A percentile compares a stretch with the other conserved stretches of the same genome.
These are phyloP conservation scores for Pascua sp. DNA, from an alignment of 1,284 basidiomycete genomes.

Conservation along the genomic window DNA sequence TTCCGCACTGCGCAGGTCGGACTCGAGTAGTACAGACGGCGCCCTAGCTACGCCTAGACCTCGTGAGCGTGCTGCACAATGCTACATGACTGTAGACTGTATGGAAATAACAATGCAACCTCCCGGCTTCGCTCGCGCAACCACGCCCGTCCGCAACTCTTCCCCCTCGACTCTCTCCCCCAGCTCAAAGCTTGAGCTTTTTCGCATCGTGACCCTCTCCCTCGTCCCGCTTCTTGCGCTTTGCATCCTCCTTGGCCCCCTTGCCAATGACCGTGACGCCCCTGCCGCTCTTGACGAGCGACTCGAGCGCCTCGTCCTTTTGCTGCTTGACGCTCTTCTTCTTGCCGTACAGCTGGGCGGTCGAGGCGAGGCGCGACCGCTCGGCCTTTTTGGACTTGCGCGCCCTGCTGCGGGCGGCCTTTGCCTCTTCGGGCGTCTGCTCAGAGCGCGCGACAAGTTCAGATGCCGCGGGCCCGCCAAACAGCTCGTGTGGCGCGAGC, in stretches of 20 bases:
- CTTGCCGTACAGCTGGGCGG: constrained; percentile 62
- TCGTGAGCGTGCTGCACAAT: too few relatives aligned
- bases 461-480: constrained; percentile 57
- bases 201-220: constrained; percentile 30
- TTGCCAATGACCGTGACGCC: constrained; percentile 82
- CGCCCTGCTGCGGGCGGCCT: constrained; percentile 64
- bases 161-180: too few relatives aligned
- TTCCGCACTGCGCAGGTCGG: too few relatives aligned
- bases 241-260: constrained; percentile 48
- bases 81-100: too few relatives aligned
- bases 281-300: constrained; percentile 75
- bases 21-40: too few relatives aligned
- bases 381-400: constrained; percentile 71
- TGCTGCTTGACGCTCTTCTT: constrained; percentile 63
- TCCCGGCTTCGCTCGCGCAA: background rate
- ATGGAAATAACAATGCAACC: too few relatives aligned
- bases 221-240: constrained; percentile 34
- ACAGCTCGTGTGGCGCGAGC: constrained; percentile 92
- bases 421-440: constrained; percentile 81
- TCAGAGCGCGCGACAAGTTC: constrained; percentile 68
- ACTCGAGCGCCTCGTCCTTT: constrained; percentile 74
- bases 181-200: constrained; percentile 37
- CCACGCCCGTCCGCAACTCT: background rate
- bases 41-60: too few relatives aligned
- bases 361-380: constrained; percentile 65